Evolutionary conservation across 305 asterid species (phyloP).

Genomic region (Fraxinus ornus): DNA sequence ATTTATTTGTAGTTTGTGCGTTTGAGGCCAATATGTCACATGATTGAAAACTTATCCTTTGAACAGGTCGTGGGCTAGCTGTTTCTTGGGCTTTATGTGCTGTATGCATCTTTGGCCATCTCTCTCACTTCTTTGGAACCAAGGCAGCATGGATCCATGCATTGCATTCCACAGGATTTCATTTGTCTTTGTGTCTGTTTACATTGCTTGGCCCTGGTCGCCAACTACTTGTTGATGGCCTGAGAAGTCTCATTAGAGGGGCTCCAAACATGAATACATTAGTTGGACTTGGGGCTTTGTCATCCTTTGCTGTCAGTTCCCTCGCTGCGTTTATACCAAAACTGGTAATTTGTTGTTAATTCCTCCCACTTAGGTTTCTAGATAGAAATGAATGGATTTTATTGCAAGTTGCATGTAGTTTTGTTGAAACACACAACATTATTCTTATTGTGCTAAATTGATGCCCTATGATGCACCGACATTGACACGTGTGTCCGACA

Average conservation of each 20-base stretch:
- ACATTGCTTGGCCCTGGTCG: slow-evolving; percentile 96
- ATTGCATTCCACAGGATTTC: slow-evolving; percentile 90
- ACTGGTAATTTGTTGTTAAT: slow-evolving; percentile 56
- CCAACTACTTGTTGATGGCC: slow-evolving; percentile 79
- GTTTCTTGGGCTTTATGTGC: slow-evolving; percentile 97
- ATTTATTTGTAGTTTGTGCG: slow-evolving; percentile 3
- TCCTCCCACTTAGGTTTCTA: slow-evolving; percentile 11
- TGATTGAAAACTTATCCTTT: slow-evolving; percentile 26
- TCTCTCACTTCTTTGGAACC: slow-evolving; percentile 90
- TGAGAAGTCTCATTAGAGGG: slow-evolving; percentile 82
- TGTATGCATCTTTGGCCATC: slow-evolving; percentile 86
- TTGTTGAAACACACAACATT: background rate
- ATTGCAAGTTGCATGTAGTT: slow-evolving; percentile 14
- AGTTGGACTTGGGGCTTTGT: slow-evolving; percentile 98
- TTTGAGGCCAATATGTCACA: slow-evolving; percentile 16
- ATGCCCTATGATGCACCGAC: background rate
- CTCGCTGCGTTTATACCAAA: slow-evolving; percentile 85
- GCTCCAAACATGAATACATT: slow-evolving; percentile 96
- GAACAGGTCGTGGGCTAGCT: slow-evolving; percentile 89
- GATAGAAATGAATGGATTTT: background rate
- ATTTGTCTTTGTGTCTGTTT: slow-evolving; percentile 75
- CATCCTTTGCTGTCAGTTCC: slow-evolving; percentile 96
- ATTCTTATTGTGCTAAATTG: slow-evolving; percentile 3
- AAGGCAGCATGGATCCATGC: slow-evolving; percentile 95
- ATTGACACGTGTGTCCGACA: no score